A percentile compares a stretch with the other conserved stretches of the same genome.
phyloP scores from a whole-genome alignment of 805 yeast species.

The Metschnikowia santaceciliae region DNA sequence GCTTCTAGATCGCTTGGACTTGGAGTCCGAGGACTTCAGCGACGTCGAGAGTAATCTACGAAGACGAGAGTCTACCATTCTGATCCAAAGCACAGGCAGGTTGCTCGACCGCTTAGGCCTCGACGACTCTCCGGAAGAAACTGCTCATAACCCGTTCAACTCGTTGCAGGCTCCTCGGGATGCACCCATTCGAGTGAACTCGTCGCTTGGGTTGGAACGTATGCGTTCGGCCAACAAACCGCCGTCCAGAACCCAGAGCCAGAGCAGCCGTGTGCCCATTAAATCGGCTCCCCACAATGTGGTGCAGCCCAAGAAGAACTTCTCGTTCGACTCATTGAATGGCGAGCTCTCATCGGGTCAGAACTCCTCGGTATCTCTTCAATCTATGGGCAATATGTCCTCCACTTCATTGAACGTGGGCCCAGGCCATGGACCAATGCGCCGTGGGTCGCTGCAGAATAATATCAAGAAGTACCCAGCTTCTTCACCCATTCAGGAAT shows the following conservation, averaged over 20 bases:
- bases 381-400: conserved; percentile 3
- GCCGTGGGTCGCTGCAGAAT: background rate
- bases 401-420: background rate
- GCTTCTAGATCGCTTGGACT: conserved; percentile 28
- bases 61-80: conserved; percentile 14
- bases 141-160: conserved; percentile 1
- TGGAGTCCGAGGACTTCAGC: conserved; percentile 16
- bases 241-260: conserved; percentile 9
- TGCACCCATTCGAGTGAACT: conserved; percentile 15
- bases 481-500: conserved; percentile 6
- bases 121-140: conserved; percentile 21
- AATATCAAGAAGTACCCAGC: background rate
- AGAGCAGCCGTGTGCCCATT: conserved; percentile 7
- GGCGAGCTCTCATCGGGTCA: conserved; percentile 13
- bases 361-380: conserved; percentile 8
- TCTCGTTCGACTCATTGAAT: conserved; percentile 14
- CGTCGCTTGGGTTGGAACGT: conserved; percentile 16
- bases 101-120: conserved; percentile 25
- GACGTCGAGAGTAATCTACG: conserved; percentile 13
- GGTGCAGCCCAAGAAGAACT: conserved; percentile 17
- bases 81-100: conserved; percentile 16
- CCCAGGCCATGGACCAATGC: background rate
- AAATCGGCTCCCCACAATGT: conserved; percentile 10
- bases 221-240: conserved; percentile 10
- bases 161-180: conserved; percentile 6